Evolutionary conservation across 2,329 filamentous ascomycete genomes (phyloP).

Genomic region (Fusarium luffae): DNA sequence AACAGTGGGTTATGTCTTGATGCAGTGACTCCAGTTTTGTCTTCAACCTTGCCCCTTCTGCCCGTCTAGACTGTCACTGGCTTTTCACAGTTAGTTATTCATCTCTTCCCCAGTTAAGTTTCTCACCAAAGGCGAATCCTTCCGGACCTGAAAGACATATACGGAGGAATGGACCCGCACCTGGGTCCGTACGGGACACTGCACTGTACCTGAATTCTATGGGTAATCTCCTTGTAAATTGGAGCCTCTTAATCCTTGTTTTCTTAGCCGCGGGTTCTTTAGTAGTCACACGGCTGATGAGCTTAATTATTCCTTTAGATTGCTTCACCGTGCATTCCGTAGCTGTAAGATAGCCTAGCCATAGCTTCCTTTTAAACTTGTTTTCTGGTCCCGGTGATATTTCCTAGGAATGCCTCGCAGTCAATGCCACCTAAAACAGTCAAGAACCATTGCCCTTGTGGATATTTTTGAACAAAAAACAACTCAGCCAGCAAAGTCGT

Average conservation of each 20-base stretch:
- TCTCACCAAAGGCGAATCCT: neutral
- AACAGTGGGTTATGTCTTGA: constrained; percentile 19
- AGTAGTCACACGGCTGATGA: constrained; percentile 30
- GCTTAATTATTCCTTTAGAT: constrained; percentile 33
- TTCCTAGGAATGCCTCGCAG: neutral
- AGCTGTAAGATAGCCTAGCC: neutral
- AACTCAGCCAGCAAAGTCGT: neutral
- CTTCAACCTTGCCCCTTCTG: constrained; percentile 14
- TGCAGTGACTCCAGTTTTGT: neutral
- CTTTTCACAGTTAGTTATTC: neutral
- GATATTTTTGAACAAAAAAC: neutral
- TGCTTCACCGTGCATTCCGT: constrained; percentile 25
- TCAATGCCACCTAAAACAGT: neutral
- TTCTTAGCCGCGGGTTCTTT: constrained; percentile 14
- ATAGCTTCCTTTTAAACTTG: neutral
- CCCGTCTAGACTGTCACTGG: constrained; percentile 16
- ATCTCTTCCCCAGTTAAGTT: neutral
- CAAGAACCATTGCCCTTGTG: neutral
- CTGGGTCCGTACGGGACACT: neutral
- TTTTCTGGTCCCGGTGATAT: neutral
- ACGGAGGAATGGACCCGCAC: neutral
- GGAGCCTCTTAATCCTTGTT: constrained; percentile 14
- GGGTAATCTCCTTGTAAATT: constrained; percentile 38
- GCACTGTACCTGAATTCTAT: constrained; percentile 2
- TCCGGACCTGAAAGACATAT: constrained; percentile 4